Evolutionary conservation across 208 protist genomes (phyloP).

Genomic region (Trypanosoma brucei): DNA sequence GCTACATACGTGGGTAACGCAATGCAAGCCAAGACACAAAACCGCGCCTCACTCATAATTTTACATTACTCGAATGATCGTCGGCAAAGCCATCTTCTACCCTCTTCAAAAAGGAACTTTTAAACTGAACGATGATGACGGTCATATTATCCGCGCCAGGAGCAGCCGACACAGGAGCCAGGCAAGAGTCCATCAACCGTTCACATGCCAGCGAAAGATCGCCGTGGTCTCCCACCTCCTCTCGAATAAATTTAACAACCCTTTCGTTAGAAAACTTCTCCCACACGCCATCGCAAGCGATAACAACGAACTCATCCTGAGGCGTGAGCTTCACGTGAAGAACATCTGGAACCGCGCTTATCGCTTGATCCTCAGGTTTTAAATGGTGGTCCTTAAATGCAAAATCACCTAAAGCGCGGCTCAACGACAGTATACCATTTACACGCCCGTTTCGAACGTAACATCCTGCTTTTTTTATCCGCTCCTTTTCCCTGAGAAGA

Average conservation of each 20-base stretch:
- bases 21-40: background rate
- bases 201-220: constrained; percentile 85
- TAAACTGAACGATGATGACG: constrained; percentile 86
- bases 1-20: background rate
- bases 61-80: constrained; percentile 5
- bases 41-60: background rate
- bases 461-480: constrained; percentile 85
- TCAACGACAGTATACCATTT: constrained; percentile 93
- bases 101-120: constrained; percentile 81
- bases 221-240: constrained; percentile 76
- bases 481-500: constrained; percentile 67
- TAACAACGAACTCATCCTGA: constrained; percentile 89
- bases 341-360: constrained; percentile 73
- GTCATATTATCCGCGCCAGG: constrained; percentile 92
- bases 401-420: constrained; percentile 93
- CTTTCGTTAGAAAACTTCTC: constrained; percentile 90
- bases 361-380: constrained; percentile 69
- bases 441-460: constrained; percentile 91
- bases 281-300: constrained; percentile 93
- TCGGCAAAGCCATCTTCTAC: constrained; percentile 50
- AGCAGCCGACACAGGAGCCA: constrained; percentile 53
- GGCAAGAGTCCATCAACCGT: constrained; percentile 77
- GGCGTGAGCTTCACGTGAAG: constrained; percentile 71
- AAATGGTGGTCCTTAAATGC: constrained; percentile 79
- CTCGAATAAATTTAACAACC: constrained; percentile 85